phyloP scores from a whole-genome alignment of 345 rosid species.

The Corchorus olitorius region DNA sequence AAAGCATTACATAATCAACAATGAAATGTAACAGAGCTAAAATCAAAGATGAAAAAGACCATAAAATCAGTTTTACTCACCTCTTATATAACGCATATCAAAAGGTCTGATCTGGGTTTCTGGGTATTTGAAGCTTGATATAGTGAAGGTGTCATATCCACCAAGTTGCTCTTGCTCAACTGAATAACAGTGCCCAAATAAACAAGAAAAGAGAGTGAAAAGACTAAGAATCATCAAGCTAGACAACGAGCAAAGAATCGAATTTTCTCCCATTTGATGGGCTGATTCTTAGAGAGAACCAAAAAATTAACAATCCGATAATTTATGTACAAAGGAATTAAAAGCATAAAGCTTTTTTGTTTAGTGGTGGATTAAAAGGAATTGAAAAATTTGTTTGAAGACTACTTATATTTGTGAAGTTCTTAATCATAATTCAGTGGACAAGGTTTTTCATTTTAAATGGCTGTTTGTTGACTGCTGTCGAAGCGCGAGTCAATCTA shows the following conservation, averaged over 20 bases:
- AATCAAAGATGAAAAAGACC: not conserved
- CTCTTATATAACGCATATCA: conserved; percentile 74
- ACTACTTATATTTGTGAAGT: not conserved
- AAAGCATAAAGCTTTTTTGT: conserved; percentile 6
- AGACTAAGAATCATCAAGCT: conserved; percentile 31
- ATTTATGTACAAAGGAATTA: not conserved
- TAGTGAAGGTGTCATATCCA: conserved; percentile 37
- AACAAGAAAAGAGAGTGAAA: conserved; percentile 29
- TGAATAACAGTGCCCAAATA: conserved; percentile 28
- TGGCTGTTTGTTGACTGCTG: conserved; percentile 1
- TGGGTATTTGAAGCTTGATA: conserved; percentile 77
- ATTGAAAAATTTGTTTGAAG: conserved; percentile 1
- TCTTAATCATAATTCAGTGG: not conserved
- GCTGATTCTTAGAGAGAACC: conserved; percentile 20
- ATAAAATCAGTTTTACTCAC: conserved; percentile 32
- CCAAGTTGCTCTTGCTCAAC: conserved; percentile 30
- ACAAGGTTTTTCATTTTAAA: not conserved
- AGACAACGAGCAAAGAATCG: conserved; percentile 33
- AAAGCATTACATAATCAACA: not conserved
- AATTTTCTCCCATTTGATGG: conserved; percentile 33
- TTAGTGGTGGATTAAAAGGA: not conserved
- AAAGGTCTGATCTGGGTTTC: conserved; percentile 56
- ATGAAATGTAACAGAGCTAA: not conserved
- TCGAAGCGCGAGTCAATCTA: not conserved
- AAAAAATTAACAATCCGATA: not conserved